These are phyloP conservation scores for Psilocybe tampanensis DNA, from an alignment of 768 basidiomycete species.

Conservation along the genomic window DNA sequence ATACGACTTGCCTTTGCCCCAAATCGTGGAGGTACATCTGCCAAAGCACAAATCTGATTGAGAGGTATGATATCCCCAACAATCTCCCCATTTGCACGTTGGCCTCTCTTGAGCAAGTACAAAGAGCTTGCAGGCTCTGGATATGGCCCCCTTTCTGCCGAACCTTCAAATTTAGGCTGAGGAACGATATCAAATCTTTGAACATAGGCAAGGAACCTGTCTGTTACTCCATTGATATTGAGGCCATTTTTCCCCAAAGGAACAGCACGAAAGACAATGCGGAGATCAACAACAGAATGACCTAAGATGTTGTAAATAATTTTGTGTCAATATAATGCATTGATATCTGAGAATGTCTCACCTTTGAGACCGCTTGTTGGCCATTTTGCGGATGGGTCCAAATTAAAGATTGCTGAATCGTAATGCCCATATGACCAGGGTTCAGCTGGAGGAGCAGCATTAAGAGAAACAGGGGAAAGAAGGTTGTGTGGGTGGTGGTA, in stretches of 20 bases:
- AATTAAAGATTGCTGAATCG: slow-evolving; percentile 22
- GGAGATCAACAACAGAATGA: slow-evolving; percentile 15
- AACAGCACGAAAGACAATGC: no score
- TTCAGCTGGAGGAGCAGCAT: slow-evolving; percentile 18
- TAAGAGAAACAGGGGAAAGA: slow-evolving; percentile 22
- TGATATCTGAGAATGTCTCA: slow-evolving; percentile 1
- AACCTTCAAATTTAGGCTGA: no score
- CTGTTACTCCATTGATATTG: no score
- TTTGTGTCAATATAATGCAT: no score
- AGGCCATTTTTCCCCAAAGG: no score
- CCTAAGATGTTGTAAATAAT: slow-evolving; percentile 10
- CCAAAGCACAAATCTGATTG: slow-evolving; percentile 18
- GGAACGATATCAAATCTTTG: no score
- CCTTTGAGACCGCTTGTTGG: slow-evolving; percentile 22
- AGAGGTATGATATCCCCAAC: slow-evolving; percentile 32
- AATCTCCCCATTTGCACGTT: slow-evolving; percentile 10
- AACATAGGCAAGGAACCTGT: no score
- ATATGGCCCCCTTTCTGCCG: no score
- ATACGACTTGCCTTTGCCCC: slow-evolving; percentile 22
- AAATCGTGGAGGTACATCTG: slow-evolving; percentile 29
- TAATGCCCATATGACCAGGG: slow-evolving; percentile 22
- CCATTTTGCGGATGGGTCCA: slow-evolving; percentile 13
- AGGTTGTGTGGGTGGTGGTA: slow-evolving; percentile 22
- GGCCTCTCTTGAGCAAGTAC: slow-evolving; percentile 18
- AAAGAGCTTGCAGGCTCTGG: no score